phyloP scores from a whole-genome alignment of 176 grass and related monocot species.

The Echinochloa phyllopogon region DNA sequence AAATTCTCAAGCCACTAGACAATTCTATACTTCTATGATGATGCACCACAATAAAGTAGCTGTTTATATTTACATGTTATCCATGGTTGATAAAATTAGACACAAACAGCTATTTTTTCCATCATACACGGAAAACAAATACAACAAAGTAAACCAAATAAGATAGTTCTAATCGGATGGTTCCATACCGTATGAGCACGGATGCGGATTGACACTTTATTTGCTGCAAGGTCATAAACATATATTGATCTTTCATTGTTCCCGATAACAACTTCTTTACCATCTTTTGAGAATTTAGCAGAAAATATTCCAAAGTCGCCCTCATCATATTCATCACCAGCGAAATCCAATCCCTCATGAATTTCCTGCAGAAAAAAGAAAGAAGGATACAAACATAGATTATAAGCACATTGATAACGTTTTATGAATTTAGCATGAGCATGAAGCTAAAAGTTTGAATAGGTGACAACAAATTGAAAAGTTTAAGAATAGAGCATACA shows the following conservation, averaged over 20 bases:
- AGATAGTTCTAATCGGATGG: conserved; percentile 2
- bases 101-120: not conserved
- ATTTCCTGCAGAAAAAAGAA: conserved; percentile 68
- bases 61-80: not conserved
- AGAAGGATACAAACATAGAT: conserved; percentile 11
- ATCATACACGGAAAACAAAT: not conserved
- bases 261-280: conserved; percentile 84
- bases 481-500: conserved; percentile 54
- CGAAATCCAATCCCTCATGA: conserved; percentile 80
- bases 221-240: conserved; percentile 88
- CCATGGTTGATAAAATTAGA: not conserved
- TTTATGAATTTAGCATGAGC: not conserved
- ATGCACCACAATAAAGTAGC: not conserved
- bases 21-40: not conserved
- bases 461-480: conserved; percentile 1
- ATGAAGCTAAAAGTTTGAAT: conserved; percentile 5
- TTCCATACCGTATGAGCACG: conserved; percentile 70
- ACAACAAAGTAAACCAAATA: conserved; percentile 1
- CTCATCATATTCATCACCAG: conserved; percentile 47
- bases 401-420: conserved; percentile 18
- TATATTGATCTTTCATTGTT: conserved; percentile 75
- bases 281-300: conserved; percentile 91
- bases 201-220: conserved; percentile 66
- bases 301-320: conserved; percentile 83
- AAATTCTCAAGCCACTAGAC: conserved; percentile 10